Base-by-base conservation (phyloP, 2,329 filamentous ascomycete species). In the Aureobasidium mangrovei region DNA sequence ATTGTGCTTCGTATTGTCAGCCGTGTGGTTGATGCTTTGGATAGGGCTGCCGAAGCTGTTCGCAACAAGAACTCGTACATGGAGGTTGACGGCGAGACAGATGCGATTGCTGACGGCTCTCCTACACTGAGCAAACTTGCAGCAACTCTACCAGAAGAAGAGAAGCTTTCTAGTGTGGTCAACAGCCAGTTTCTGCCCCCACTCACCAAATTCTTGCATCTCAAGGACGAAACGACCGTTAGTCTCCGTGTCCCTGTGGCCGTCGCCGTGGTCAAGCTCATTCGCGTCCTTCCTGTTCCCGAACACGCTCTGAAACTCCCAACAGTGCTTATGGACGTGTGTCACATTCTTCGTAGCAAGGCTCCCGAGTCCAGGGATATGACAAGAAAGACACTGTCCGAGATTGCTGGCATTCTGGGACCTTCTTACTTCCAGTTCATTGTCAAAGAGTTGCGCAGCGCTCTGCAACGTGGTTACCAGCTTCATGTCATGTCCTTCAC, bases 401-500 rank as follows among this genome's bases (percentile, higher is more conserved):
- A 94, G 57, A 93, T 97, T 60, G 81, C 89, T 7, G 78, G 81
- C 8, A 77, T 95, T 33, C 77, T 96, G 38, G 93, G 93, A 0
- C 81, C 91, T 0, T 77, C 81, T 1, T 94, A 88, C 67, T 85
- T 98, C 62, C 86, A 87, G 2, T 97, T 97, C 67, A 84, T 98
- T n/a, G 74, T 98, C 56, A 94, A 91, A 65, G 91, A 97, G 66
- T 75, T 98, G 27, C 80, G 89, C 47, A 85, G 85, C 55, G 88
- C 91, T 5, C 77, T 98, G 9, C 84, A 84, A 44, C 81, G 84
- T 63, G 93, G 93, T 4, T 95, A 94, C 64, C 93, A 98, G 64
- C 78, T 97, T 38, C 93, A 98, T 67, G 90, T 98, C 7, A 76
- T 98, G 27, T 96, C 91, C 0, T 98, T 88, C 68, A 97, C 93